Percentiles rank a stretch among this genome's conserved stretches.
Conservation (phyloP, 306 rosid genomes). For the Alnus glutinosa region DNA sequence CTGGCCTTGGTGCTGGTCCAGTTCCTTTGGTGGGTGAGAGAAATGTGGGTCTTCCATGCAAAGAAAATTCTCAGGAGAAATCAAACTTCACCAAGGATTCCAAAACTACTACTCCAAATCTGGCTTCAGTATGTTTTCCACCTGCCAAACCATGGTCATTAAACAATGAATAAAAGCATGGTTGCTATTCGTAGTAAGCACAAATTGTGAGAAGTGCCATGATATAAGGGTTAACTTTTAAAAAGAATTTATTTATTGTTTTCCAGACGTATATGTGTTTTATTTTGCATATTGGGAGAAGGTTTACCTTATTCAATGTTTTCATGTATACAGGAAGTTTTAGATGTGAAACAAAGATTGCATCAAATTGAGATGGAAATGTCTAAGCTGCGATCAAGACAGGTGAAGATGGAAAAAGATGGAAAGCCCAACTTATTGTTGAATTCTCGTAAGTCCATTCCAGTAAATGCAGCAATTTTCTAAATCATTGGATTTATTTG, state of each 20-base stretch:
- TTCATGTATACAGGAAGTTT: slow-evolving; percentile 21
- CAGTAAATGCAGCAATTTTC: neutral
- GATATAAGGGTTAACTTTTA: neutral
- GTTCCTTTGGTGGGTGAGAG: slow-evolving; percentile 16
- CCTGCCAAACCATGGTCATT: slow-evolving; percentile 1
- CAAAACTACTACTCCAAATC: neutral
- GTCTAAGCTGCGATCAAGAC: slow-evolving; percentile 30
- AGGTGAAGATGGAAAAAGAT: slow-evolving; percentile 4
- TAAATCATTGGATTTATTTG: neutral
- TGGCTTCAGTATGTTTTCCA: slow-evolving; percentile 13
- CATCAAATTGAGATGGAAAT: slow-evolving; percentile 26
- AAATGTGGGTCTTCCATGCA: neutral
- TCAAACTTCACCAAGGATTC: slow-evolving; percentile 15
- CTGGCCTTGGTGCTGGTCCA: slow-evolving; percentile 12
- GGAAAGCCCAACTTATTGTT: slow-evolving; percentile 15
- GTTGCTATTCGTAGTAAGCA: neutral
- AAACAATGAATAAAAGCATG: neutral
- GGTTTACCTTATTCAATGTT: neutral
- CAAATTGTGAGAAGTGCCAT: neutral
- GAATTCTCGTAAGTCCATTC: slow-evolving; percentile 19
- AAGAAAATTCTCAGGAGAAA: slow-evolving; percentile 21
- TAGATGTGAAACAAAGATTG: slow-evolving; percentile 32
- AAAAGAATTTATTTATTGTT: neutral
- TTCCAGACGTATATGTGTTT: neutral
- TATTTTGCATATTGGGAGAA: neutral